A percentile compares a stretch with the other conserved stretches of the same genome.
Conservation (phyloP, 345 rosid species). For the Syzygium jambos region DNA sequence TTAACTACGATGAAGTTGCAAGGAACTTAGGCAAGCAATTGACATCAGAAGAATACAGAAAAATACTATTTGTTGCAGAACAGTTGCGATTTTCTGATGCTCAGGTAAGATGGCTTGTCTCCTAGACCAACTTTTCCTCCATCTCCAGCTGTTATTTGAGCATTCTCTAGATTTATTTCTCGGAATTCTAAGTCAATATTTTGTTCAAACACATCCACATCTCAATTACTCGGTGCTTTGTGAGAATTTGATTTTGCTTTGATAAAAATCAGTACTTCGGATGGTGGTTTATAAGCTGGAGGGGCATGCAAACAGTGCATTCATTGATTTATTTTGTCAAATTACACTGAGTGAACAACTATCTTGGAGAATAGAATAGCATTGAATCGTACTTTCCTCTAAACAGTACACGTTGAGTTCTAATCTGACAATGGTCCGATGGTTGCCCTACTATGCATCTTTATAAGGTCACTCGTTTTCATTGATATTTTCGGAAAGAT, state of each 20-base stretch:
- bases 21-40: constrained; percentile 43
- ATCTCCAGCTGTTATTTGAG: not conserved
- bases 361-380: not conserved
- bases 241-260: not conserved
- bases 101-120: constrained; percentile 39
- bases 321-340: not conserved
- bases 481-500: not conserved
- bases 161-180: not conserved
- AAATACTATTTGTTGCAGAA: constrained; percentile 59
- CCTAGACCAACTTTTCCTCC: not conserved
- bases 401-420: not conserved
- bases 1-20: constrained; percentile 45
- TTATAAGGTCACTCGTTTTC: not conserved
- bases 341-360: not conserved
- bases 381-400: not conserved
- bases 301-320: not conserved
- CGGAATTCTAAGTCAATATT: not conserved
- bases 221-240: not conserved
- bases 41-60: constrained; percentile 25
- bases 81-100: constrained; percentile 78
- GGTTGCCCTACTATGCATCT: not conserved
- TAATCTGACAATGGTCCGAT: not conserved
- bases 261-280: not conserved
- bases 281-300: not conserved
- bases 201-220: not conserved